Conservation (phyloP, 805 yeast genomes). For the Wickerhamiella brachini region DNA sequence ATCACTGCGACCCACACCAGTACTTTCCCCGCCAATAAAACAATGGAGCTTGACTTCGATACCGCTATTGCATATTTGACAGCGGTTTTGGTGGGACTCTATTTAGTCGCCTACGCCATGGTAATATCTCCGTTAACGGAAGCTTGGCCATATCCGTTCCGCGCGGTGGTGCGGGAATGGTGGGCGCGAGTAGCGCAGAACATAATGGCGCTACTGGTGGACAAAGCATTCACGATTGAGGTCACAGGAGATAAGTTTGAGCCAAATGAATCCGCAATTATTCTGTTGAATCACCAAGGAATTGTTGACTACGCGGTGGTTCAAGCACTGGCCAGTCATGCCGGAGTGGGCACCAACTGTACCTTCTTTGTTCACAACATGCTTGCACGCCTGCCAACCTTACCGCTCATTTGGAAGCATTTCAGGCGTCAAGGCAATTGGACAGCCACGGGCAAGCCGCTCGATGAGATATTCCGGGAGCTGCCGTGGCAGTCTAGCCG, state of each 20-base stretch:
- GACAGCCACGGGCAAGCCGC: conserved; percentile 11
- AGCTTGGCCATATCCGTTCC: neutral
- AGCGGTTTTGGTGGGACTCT: neutral
- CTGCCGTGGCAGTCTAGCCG: conserved; percentile 10
- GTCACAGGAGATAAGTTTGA: conserved; percentile 10
- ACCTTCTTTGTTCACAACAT: conserved; percentile 25
- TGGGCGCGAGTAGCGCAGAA: neutral
- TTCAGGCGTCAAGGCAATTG: conserved; percentile 20
- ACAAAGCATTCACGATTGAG: neutral
- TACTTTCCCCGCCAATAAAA: neutral
- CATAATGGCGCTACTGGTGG: neutral
- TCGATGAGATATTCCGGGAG: conserved; percentile 9
- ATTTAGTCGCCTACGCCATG: neutral
- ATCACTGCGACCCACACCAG: neutral
- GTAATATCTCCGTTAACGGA: neutral
- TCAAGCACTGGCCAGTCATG: conserved; percentile 21
- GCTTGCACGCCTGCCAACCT: conserved; percentile 16
- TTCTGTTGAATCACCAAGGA: conserved; percentile 50
- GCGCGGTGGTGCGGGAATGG: neutral
- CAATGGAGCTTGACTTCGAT: neutral
- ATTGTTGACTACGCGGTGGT: conserved; percentile 51
- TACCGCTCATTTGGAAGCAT: conserved; percentile 8
- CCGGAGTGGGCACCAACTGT: conserved; percentile 24
- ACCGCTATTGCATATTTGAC: neutral
- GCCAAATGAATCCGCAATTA: conserved; percentile 22